Base-by-base conservation (phyloP, 2,329 filamentous ascomycete species). In the Hypoxylon sp. region DNA sequence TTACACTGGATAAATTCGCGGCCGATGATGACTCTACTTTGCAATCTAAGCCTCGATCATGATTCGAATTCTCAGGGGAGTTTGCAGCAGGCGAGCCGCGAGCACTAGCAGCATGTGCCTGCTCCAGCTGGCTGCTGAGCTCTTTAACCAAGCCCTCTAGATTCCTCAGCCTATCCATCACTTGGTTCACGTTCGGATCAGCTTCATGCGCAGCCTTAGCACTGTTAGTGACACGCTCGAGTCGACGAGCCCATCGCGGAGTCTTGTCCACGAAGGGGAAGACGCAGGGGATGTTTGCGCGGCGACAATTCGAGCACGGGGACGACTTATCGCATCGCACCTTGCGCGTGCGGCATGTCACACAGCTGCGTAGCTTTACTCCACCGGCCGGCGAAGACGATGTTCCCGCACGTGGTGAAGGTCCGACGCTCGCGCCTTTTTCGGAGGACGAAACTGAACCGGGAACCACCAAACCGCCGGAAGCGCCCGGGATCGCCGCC, bases 311-410 rank as follows among this genome's bases (percentile, higher is more conserved):
- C 3, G 85, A 84, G 68, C 86, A 88, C 1, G 86, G 86, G 2
- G 81, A 82, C 45, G 78, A 75, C 74, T 87, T 87, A 72, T 88
- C 84, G 73, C 86, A 88, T 46, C 84, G 83, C 3, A 88, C 85
- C 68, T 88, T 88, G 47, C 86, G 84, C 32, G 75, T 78, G 45
- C 85, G 81, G 65, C 85, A 88, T 46, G 71, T 65, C 43, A 71
- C 68, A 34, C 73, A 74, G 32, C 74, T 74, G 16, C 73, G 73
- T 29, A 50, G 51, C 53, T 70, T 74, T 29, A 65, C 34, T 14
- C 34, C 27, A 21, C 14, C 21, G 11, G 54, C 25, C 27, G 57
- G 27, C 1, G 59, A 19, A 29, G 27, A 14, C 16, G 50, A 41
- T 14, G 48, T 27, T 30, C 41, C 55, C 47, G 25, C 27, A 14